Conservation (phyloP, 2,329 filamentous ascomycete species). For the Apiospora arundinis region DNA sequence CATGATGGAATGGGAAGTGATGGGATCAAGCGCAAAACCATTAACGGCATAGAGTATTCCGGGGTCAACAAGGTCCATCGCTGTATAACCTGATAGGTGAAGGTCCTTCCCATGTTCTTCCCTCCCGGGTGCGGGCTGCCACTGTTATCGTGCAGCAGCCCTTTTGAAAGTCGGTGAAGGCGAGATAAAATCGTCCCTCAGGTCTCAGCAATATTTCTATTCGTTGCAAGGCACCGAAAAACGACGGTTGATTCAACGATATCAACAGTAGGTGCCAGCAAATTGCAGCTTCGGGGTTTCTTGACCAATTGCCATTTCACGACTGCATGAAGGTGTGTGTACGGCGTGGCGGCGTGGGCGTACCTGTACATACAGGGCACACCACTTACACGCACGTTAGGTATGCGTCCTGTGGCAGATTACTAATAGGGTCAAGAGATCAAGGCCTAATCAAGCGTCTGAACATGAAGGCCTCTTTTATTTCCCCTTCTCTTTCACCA, state of each 20-base stretch:
- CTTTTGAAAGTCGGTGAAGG: slow-evolving; percentile 9
- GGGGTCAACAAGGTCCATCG: slow-evolving; percentile 11
- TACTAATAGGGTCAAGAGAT: background rate
- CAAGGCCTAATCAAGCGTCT: background rate
- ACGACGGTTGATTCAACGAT: background rate
- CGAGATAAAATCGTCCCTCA: background rate
- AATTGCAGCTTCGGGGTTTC: background rate
- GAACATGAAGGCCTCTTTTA: background rate
- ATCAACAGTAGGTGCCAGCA: background rate
- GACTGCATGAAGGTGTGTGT: background rate
- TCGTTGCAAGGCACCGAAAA: background rate
- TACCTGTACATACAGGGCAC: background rate
- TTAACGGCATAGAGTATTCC: background rate
- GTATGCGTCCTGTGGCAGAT: background rate
- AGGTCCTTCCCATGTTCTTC: background rate
- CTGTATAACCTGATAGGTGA: background rate
- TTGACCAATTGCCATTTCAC: background rate
- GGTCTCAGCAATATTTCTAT: background rate
- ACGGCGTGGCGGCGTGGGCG: background rate
- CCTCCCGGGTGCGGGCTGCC: background rate
- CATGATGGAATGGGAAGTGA: background rate
- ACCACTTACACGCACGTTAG: background rate
- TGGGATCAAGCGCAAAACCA: background rate
- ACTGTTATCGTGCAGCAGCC: background rate
- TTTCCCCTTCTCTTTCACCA: background rate